These are phyloP conservation scores for Antitrichia curtipendula DNA, from an alignment of 225 moss, liverwort and hornwort genomes.

Conservation along the genomic window DNA sequence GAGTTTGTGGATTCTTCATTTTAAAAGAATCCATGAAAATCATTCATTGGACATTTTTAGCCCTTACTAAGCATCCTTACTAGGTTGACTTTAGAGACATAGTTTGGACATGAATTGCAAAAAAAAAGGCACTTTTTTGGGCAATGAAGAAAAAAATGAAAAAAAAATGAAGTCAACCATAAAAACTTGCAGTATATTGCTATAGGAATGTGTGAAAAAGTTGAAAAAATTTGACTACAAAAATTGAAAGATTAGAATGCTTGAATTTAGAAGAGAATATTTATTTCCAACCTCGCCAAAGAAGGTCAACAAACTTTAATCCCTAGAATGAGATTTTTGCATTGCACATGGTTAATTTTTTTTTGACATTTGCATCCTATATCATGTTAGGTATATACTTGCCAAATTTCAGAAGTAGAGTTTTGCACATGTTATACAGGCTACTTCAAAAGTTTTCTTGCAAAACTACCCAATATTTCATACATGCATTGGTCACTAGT, in stretches of 20 bases:
- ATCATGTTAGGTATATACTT: background rate
- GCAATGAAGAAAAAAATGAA: background rate
- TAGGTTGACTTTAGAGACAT: background rate
- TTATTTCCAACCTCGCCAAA: background rate
- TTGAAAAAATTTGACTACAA: fast-evolving
- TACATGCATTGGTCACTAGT: background rate
- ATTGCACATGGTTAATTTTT: too few relatives aligned
- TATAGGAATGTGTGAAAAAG: fast-evolving
- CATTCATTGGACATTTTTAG: background rate
- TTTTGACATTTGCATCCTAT: background rate
- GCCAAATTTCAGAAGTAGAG: background rate
- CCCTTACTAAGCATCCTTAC: background rate
- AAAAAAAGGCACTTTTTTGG: background rate
- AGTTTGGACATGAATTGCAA: background rate
- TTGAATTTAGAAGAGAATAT: too few relatives aligned
- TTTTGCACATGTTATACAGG: background rate
- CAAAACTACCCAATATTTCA: too few relatives aligned
- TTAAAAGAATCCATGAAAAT: background rate
- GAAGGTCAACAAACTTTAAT: background rate
- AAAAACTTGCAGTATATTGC: background rate
- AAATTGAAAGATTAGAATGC: too few relatives aligned
- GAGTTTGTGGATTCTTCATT: background rate
- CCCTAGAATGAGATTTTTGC: background rate
- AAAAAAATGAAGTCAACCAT: background rate
- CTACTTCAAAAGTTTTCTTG: fast-evolving